Percentiles rank a stretch among this genome's conserved stretches.
Evolutionary conservation across 345 rosid species (phyloP).

Genomic region (Arabidopsis suecica): DNA sequence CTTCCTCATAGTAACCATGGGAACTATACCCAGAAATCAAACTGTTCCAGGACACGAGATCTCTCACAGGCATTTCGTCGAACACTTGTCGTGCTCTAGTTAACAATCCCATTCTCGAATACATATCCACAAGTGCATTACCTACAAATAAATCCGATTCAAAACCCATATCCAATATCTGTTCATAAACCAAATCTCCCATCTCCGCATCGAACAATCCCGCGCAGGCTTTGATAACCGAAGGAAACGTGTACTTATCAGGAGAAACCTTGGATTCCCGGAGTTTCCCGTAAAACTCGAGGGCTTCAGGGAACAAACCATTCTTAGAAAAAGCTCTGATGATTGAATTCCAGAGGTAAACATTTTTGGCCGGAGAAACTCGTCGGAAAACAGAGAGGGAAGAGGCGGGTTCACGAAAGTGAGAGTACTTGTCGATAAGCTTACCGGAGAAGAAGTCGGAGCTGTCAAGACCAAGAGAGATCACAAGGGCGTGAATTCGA

Average conservation of each 20-base stretch:
- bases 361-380: slow-evolving; percentile 51
- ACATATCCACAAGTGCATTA: slow-evolving; percentile 74
- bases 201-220: slow-evolving; percentile 46
- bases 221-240: slow-evolving; percentile 69
- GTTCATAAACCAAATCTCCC: slow-evolving; percentile 50
- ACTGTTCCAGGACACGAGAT: slow-evolving; percentile 70
- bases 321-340: slow-evolving; percentile 62
- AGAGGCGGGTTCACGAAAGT: slow-evolving; percentile 49
- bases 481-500: slow-evolving; percentile 53
- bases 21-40: slow-evolving; percentile 67
- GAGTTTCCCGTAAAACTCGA: slow-evolving; percentile 54
- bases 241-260: slow-evolving; percentile 65
- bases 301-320: slow-evolving; percentile 53
- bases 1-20: slow-evolving; percentile 56
- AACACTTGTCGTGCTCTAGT: slow-evolving; percentile 57
- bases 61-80: slow-evolving; percentile 61
- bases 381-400: slow-evolving; percentile 60
- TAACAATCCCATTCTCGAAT: slow-evolving; percentile 55
- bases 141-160: slow-evolving; percentile 61
- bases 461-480: slow-evolving; percentile 56
- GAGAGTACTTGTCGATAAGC: slow-evolving; percentile 66
- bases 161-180: slow-evolving; percentile 50
- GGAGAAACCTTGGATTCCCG: slow-evolving; percentile 48
- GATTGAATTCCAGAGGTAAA: slow-evolving; percentile 68
- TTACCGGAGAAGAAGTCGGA: slow-evolving; percentile 66